Conservation (phyloP, 1,284 basidiomycete genomes). For the Coniferiporia sulphurascens region DNA sequence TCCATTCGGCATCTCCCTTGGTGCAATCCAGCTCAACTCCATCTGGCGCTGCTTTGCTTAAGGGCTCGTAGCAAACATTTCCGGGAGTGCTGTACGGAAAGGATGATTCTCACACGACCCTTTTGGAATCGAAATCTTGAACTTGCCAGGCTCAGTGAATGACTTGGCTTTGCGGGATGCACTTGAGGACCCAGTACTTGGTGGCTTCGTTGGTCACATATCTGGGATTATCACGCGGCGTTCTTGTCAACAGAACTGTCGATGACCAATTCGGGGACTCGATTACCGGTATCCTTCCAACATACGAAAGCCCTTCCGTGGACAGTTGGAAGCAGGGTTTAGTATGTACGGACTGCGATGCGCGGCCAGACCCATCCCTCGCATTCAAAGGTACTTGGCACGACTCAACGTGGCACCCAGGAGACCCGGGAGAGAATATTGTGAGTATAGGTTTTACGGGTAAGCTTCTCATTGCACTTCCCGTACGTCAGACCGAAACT, state of each 20-base stretch:
- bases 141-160: no score
- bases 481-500: background rate
- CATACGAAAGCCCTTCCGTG: background rate
- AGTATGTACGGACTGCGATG: background rate
- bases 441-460: constrained; percentile 10
- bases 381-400: constrained; percentile 23
- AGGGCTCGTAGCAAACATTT: no score
- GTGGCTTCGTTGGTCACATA: background rate
- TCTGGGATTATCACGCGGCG: background rate
- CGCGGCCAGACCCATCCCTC: constrained; percentile 4
- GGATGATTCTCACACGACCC: no score
- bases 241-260: constrained; percentile 9
- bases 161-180: no score
- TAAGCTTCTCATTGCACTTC: background rate
- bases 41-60: no score
- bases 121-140: no score
- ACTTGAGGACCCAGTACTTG: background rate
- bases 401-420: constrained; percentile 2
- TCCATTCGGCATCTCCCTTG: no score
- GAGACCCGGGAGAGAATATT: background rate
- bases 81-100: no score
- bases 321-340: constrained; percentile 2
- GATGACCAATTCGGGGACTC: constrained; percentile 14
- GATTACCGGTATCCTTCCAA: constrained; percentile 2
- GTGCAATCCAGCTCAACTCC: no score